A percentile compares a stretch with the other conserved stretches of the same genome.
Conservation (phyloP, 1,139 yeast species). For the Arxiozyma slooffiae region DNA sequence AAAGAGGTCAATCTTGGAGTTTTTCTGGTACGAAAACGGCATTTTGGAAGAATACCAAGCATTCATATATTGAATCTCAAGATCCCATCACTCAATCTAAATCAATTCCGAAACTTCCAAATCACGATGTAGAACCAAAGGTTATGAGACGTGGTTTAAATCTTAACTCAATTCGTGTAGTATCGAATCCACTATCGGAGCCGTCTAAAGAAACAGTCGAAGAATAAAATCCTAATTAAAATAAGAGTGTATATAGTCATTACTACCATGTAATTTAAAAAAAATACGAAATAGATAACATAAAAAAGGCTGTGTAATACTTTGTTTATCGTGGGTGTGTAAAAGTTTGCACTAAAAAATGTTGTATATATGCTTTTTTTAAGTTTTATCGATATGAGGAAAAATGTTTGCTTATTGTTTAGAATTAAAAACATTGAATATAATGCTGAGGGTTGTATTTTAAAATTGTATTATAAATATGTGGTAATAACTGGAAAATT, state of each 20-base stretch:
- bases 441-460: too few relatives aligned
- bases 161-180: conserved; percentile 7
- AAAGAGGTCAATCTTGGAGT: conserved; percentile 10
- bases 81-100: conserved; percentile 8
- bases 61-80: conserved; percentile 10
- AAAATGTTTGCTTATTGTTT: too few relatives aligned
- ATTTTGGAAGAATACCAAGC: conserved; percentile 4
- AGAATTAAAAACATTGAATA: too few relatives aligned
- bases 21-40: conserved; percentile 8
- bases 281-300: neutral
- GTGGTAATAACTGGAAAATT: too few relatives aligned
- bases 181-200: conserved; percentile 5
- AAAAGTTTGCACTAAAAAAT: too few relatives aligned
- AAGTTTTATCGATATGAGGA: too few relatives aligned
- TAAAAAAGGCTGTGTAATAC: too few relatives aligned
- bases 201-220: neutral
- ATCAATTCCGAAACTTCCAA: neutral
- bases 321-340: too few relatives aligned
- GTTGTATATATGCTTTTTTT: too few relatives aligned
- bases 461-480: too few relatives aligned
- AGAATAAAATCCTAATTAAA: neutral
- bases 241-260: neutral
- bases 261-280: neutral
- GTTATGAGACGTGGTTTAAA: conserved; percentile 15
- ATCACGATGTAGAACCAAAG: conserved; percentile 4